Evolutionary conservation across 768 basidiomycete genomes (phyloP), one percentile per base, ranked within the genome.

Genomic region (Collybiopsis confluens): DNA sequence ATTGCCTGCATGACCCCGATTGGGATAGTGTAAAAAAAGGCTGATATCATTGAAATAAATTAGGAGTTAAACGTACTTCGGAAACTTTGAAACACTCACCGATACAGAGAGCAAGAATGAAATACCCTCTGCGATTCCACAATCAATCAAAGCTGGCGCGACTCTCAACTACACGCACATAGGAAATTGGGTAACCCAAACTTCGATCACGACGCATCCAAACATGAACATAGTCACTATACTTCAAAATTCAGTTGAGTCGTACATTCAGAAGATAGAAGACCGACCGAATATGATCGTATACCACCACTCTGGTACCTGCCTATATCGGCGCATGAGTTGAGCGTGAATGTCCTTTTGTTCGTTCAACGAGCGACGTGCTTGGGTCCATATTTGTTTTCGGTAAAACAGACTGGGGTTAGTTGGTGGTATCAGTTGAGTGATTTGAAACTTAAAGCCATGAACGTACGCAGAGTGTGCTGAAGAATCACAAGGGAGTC

Each of bases 261-360:
- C 30, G n/a, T 36, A 41, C 24, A 27, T 64, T 64, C 38, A 62
- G 61, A 38, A 72, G 54, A 26, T 70, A 44, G 41, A 61, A 61
- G 18, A 70, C 73, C 56, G 70, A 78, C 67, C 65, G 68, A 91
- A 89, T 45, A 93, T 76, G 38, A 75, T 62, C 5, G 73, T 64
- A 65, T 92, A 93, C 91, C 91, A 93, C 90, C 88, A 92, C 55
- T 91, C 80, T 1, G 90, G 91, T 16, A 92, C 85, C 67, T 86
- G 87, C 1, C 72, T 74, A 64, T 94, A 94, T 45, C 71, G 69
- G 13, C 77, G 72, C 92, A 93, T 93, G 30, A 93, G 73, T 11
- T 89, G 80, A 20, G 88, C 88, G 61, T 93, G 91, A 56, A 93
- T 81, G 69, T 93, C 91, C 13, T 33, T 33, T 42, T 92, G 88